Base-by-base conservation (phyloP, 345 rosid genomes). In the Eucalyptus camaldulensis region DNA sequence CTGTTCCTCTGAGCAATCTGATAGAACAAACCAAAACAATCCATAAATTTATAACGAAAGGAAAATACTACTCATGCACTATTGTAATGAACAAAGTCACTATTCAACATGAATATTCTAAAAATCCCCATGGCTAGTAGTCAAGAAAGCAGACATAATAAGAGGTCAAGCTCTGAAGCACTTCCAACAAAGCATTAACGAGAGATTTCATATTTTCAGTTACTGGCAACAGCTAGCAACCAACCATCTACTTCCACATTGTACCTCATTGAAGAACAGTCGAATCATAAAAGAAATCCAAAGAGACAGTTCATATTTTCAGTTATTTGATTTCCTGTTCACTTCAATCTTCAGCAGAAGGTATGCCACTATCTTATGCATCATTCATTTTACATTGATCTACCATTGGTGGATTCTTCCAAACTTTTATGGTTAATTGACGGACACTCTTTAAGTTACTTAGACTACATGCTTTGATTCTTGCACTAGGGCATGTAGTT, bases 1-100 rank as follows among this genome's bases (percentile, higher is more conserved):
- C 99, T 98, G 94, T 98, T 96, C 94, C 98, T 93, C 91, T 96
- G 98, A 88, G 99, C 98, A 91, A 98, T 96, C 99, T 97, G 90
- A 91, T 88, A 91, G 65, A 21, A 85, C 85, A 53, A 51, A 51
- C 88, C 67, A 14, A 54, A 54, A 80, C 21, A 80, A 62, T 50
- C 29, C 43, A 65, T 80, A 37, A 76, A 19, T 72, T 76, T 69
- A 17, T 33, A 16, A 40, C 2, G 4, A 22, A 40, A 76, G 10
- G 7, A 76, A 76, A 76, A 76, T 10, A 10, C 15, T 21, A 40
- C 47, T 40, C 47, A 40, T 40, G 47, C 8, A 6, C 29, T 40
- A 76, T 40, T 40, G 49, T 12, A 60, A 87, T 31, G 33, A 15
- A 50, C 56, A 85, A 49, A 85, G 56, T 11, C 50, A 49, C 53